phyloP scores from a whole-genome alignment of 106 monocot genomes.

The Dioscorea zingiberensis region DNA sequence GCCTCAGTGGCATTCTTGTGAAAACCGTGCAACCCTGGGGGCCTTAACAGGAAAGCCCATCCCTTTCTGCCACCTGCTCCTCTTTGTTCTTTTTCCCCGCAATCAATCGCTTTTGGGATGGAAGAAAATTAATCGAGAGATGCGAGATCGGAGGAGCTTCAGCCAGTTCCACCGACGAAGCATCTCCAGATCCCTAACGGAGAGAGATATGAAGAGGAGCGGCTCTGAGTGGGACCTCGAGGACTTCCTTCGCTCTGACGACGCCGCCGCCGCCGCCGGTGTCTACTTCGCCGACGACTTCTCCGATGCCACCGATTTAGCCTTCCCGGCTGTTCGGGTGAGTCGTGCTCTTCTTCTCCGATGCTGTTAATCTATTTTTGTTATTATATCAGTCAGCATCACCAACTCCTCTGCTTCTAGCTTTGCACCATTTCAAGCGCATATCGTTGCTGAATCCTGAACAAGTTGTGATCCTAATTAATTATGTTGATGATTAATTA shows the following conservation, averaged over 20 bases:
- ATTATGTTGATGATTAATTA: too few species aligned
- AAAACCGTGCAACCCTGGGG: background rate
- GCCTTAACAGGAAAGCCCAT: background rate
- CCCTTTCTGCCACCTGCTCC: background rate
- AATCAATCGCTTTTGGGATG: background rate
- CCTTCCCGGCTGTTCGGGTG: background rate
- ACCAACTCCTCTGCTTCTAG: too few species aligned
- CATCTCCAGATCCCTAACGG: too few species aligned
- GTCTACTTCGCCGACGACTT: background rate
- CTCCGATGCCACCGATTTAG: background rate
- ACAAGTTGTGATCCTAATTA: too few species aligned
- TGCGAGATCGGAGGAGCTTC: background rate
- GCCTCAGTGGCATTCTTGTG: background rate
- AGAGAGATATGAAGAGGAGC: slow-evolving; percentile 3
- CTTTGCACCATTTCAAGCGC: too few species aligned
- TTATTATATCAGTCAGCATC: too few species aligned
- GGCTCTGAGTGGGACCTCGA: slow-evolving; percentile 5
- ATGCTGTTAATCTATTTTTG: background rate
- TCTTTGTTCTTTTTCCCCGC: background rate
- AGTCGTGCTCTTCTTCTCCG: background rate
- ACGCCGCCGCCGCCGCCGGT: background rate
- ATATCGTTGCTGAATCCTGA: background rate
- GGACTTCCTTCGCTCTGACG: background rate
- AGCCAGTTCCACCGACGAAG: background rate
- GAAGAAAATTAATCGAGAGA: background rate